Percentiles rank a stretch among this genome's conserved stretches.
Conservation (phyloP, 495 filamentous ascomycete species). For the Barbatosphaeria neglecta region DNA sequence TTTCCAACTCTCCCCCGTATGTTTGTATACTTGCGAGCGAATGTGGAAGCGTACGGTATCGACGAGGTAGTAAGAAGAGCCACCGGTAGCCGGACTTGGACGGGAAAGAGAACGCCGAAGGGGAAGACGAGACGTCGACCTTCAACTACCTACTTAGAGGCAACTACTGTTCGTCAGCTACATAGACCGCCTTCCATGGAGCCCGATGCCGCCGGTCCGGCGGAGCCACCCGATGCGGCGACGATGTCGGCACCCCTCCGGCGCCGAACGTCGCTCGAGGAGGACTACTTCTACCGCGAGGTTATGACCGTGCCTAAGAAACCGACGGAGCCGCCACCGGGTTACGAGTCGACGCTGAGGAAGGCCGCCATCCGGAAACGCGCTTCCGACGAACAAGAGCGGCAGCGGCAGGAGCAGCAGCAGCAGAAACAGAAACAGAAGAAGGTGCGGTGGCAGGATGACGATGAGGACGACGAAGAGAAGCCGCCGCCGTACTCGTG, state of each 20-base stretch:
- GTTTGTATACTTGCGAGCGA: too few relatives aligned
- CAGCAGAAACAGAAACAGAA: neutral
- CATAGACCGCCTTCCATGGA: neutral
- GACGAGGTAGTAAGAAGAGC: too few relatives aligned
- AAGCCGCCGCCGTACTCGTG: slow-evolving; percentile 43
- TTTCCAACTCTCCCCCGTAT: too few relatives aligned
- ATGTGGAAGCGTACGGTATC: too few relatives aligned
- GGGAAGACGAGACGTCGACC: too few relatives aligned
- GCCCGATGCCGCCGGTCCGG: slow-evolving; percentile 14
- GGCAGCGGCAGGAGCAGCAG: slow-evolving; percentile 18
- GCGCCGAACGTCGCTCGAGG: slow-evolving; percentile 28
- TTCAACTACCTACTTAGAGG: too few relatives aligned
- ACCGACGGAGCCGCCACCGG: slow-evolving; percentile 21
- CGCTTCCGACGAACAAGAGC: slow-evolving; percentile 9
- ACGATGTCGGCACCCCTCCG: slow-evolving; percentile 11
- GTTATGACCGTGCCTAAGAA: slow-evolving; percentile 22
- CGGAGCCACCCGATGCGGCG: slow-evolving; percentile 22
- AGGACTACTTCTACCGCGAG: slow-evolving; percentile 23
- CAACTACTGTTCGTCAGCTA: too few relatives aligned
- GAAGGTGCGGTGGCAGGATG: neutral
- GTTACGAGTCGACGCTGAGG: slow-evolving; percentile 22
- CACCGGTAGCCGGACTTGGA: too few relatives aligned
- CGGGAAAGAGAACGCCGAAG: too few relatives aligned
- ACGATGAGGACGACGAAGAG: slow-evolving; percentile 10
- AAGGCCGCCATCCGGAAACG: neutral